A percentile compares a stretch with the other conserved stretches of the same genome.
phyloP scores from a whole-genome alignment of 495 filamentous ascomycete species.

The Hypoxylon cercidicola region DNA sequence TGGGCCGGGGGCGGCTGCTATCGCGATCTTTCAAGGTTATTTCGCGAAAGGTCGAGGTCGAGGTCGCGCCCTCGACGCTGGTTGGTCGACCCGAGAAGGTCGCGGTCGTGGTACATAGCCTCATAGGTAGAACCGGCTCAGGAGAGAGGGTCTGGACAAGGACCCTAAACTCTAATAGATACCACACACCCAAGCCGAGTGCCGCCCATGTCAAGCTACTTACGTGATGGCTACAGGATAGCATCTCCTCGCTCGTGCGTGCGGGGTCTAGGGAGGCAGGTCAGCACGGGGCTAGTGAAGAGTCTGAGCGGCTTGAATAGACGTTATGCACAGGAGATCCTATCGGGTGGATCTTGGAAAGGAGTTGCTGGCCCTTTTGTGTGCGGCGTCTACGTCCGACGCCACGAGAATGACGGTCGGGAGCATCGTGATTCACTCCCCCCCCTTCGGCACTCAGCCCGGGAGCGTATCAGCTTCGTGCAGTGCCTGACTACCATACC shows the following conservation, averaged over 20 bases:
- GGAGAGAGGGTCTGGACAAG: slow-evolving; percentile 23
- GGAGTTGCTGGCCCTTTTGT: neutral
- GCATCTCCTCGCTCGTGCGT: slow-evolving; percentile 6
- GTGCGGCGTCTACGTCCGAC: slow-evolving; percentile 11
- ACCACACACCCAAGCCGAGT: slow-evolving; percentile 17
- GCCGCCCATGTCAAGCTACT: slow-evolving; percentile 12
- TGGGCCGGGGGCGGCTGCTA: slow-evolving; percentile 19
- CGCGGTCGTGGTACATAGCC: slow-evolving; percentile 29
- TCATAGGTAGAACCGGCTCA: slow-evolving; percentile 29
- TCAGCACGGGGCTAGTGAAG: slow-evolving; percentile 28
- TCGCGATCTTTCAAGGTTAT: slow-evolving; percentile 23
- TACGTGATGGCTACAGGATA: neutral
- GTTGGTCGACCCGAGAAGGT: slow-evolving; percentile 30
- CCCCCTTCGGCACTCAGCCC: neutral
- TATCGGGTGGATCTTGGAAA: slow-evolving; percentile 29
- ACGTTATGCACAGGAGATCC: slow-evolving; percentile 34
- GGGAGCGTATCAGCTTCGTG: neutral
- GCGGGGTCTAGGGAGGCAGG: slow-evolving; percentile 34
- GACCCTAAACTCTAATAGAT: slow-evolving; percentile 25
- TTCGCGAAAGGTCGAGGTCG: slow-evolving; percentile 13
- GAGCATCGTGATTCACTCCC: too few relatives aligned
- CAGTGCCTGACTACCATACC: neutral
- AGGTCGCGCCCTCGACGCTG: slow-evolving; percentile 14
- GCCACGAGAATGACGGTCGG: neutral
- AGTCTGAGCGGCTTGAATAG: slow-evolving; percentile 16